These are phyloP conservation scores for Mucor sp. DNA, from an alignment of 371 early-diverging fungal species.

Conservation along the genomic window DNA sequence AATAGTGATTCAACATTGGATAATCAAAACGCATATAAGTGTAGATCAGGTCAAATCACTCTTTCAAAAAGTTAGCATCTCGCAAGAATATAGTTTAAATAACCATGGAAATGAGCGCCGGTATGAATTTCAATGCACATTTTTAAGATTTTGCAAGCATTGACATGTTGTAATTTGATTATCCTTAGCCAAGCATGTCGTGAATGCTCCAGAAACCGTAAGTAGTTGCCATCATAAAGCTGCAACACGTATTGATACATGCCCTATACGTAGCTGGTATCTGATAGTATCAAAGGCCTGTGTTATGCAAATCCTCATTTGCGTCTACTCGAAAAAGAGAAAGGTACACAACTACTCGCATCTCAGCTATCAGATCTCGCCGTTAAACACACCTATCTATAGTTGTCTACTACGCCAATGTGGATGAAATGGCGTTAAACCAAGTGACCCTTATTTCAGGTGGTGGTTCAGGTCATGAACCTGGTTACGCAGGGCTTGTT, in stretches of 20 bases:
- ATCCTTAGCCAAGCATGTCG: constrained; percentile 35
- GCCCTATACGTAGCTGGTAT: constrained; percentile 28
- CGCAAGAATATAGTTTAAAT: background rate
- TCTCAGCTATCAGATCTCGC: background rate
- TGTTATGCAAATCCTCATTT: constrained; percentile 47
- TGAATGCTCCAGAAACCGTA: constrained; percentile 41
- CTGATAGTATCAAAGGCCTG: constrained; percentile 41
- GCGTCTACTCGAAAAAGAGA: constrained; percentile 32
- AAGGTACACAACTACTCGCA: constrained; percentile 22
- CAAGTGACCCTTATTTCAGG: constrained; percentile 83
- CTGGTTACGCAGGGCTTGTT: constrained; percentile 77
- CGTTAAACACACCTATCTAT: background rate
- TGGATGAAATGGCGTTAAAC: constrained; percentile 48
- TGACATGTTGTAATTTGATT: background rate
- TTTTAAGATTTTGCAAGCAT: background rate
- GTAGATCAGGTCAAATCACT: background rate
- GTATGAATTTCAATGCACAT: background rate
- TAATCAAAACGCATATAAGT: background rate
- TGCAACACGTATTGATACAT: background rate
- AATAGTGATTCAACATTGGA: background rate
- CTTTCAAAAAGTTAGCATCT: background rate
- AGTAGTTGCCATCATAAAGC: background rate
- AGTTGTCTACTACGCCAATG: constrained; percentile 59
- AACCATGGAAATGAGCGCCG: background rate
- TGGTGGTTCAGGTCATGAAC: constrained; percentile 88